phyloP scores from a whole-genome alignment of 192 early-diverging fungal species.

The Coemansia sp. region DNA sequence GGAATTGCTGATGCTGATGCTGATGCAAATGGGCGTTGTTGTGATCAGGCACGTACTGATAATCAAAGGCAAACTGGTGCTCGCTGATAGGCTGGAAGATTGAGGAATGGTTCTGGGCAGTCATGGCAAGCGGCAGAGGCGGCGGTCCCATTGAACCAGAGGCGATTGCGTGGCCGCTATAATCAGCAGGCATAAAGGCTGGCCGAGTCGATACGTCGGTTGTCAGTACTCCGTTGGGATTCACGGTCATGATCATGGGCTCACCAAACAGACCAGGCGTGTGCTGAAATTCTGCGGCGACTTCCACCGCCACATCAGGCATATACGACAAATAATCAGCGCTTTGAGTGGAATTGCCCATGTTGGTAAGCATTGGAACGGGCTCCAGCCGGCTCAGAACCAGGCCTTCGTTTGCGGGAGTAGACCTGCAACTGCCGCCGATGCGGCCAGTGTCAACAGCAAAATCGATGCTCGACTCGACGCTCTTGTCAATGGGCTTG shows the following conservation, averaged over 20 bases:
- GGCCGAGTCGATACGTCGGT: not conserved
- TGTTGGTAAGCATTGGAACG: not conserved
- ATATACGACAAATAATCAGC: constrained; percentile 12
- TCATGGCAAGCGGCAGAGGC: not conserved
- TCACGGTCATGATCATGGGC: constrained; percentile 13
- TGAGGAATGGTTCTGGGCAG: not conserved
- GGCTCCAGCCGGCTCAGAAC: not conserved
- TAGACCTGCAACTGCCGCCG: not conserved
- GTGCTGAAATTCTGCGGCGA: constrained; percentile 6
- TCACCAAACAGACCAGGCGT: constrained; percentile 14
- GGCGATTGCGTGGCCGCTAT: not conserved
- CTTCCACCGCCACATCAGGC: not conserved
- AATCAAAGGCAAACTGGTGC: not conserved
- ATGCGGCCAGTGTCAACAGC: not conserved
- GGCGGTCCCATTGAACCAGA: not conserved
- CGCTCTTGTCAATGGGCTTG: not conserved
- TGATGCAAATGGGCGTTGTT: not conserved
- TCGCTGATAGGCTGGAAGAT: not conserved
- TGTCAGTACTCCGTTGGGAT: not conserved
- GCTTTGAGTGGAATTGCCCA: not conserved
- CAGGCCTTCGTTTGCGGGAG: not conserved
- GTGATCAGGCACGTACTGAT: not conserved
- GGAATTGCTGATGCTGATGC: not conserved
- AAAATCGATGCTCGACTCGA: not conserved
- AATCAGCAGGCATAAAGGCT: constrained; percentile 4